Conservation (phyloP, 2,329 filamentous ascomycete species). For the Talaromyces atroroseus region DNA sequence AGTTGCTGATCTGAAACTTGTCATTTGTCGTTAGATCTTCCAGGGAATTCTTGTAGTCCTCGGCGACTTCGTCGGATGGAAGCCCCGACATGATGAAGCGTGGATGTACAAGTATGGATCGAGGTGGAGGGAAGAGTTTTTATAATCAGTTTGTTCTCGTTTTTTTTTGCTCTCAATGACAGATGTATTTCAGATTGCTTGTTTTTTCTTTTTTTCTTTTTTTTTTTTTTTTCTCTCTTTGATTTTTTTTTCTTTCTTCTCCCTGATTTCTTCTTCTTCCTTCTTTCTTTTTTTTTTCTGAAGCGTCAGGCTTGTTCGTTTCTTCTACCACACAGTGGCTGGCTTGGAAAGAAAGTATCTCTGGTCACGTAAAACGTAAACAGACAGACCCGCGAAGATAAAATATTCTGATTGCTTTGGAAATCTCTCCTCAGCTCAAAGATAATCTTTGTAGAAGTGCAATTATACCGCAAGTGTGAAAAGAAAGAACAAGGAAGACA, state of each 20-base stretch:
- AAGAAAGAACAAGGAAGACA: conserved; percentile 29
- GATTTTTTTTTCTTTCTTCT: conserved; percentile 7
- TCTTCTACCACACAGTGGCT: conserved; percentile 4
- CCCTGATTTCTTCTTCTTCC: conserved; percentile 11
- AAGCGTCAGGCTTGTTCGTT: conserved; percentile 6
- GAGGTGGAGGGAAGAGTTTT: neutral
- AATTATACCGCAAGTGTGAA: conserved; percentile 11
- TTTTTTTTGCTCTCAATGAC: neutral
- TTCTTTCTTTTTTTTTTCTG: conserved; percentile 5
- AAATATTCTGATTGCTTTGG: conserved; percentile 12
- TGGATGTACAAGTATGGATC: neutral
- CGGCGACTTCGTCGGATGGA: conserved; percentile 76
- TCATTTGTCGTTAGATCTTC: conserved; percentile 88
- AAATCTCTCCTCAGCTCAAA: neutral
- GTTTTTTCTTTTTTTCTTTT: conserved; percentile 15
- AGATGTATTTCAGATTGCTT: conserved; percentile 2
- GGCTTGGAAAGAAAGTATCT: conserved; percentile 4
- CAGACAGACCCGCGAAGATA: conserved; percentile 7
- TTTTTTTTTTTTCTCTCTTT: neutral
- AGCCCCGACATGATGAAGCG: conserved; percentile 53
- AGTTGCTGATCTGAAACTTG: conserved; percentile 91
- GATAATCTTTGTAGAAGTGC: conserved; percentile 25
- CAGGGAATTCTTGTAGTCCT: conserved; percentile 89
- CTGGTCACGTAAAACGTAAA: neutral
- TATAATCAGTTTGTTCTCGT: neutral